A percentile compares a stretch with the other conserved stretches of the same genome.
Evolutionary conservation across 768 basidiomycete species (phyloP).

Genomic region (Hygrophoropsis aurantiaca): DNA sequence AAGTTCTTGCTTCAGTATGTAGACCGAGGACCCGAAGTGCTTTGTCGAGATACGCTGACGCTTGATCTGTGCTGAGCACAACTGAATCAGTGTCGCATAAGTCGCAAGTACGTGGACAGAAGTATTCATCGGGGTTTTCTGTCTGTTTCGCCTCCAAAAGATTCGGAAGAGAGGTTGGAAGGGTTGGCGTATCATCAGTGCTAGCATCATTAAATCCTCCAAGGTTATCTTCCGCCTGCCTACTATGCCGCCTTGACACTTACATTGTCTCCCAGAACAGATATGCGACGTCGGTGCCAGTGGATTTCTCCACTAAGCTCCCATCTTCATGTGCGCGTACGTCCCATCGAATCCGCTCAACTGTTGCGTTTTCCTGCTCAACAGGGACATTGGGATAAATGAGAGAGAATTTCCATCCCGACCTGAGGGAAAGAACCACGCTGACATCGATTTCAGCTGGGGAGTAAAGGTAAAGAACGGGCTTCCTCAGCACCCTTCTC

Average conservation of each 20-base stretch:
- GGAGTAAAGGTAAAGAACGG: slow-evolving; percentile 1
- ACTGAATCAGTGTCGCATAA: slow-evolving; percentile 20
- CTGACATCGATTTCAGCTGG: neutral
- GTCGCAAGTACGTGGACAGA: slow-evolving; percentile 16
- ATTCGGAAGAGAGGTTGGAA: neutral
- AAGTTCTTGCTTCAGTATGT: slow-evolving; percentile 42
- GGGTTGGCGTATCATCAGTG: slow-evolving; percentile 1
- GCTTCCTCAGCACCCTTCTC: neutral
- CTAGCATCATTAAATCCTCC: neutral
- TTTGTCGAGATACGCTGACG: slow-evolving; percentile 38
- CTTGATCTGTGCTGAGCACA: slow-evolving; percentile 24
- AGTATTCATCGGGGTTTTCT: too few species aligned
- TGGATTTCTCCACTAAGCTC: slow-evolving; percentile 24
- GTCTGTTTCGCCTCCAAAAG: neutral
- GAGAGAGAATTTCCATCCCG: neutral
- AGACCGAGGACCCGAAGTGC: slow-evolving; percentile 33
- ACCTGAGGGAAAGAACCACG: neutral
- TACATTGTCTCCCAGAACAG: slow-evolving; percentile 41
- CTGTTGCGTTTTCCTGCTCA: neutral
- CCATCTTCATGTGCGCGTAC: slow-evolving; percentile 29
- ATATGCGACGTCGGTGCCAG: slow-evolving; percentile 30
- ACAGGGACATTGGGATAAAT: neutral
- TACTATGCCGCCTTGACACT: slow-evolving; percentile 23
- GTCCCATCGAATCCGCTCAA: slow-evolving; percentile 33
- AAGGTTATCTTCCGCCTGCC: slow-evolving; percentile 27